Evolutionary conservation across 1,139 yeast genomes (phyloP), one percentile per base, ranked within the genome.

Genomic region (Hansenula sp.): DNA sequence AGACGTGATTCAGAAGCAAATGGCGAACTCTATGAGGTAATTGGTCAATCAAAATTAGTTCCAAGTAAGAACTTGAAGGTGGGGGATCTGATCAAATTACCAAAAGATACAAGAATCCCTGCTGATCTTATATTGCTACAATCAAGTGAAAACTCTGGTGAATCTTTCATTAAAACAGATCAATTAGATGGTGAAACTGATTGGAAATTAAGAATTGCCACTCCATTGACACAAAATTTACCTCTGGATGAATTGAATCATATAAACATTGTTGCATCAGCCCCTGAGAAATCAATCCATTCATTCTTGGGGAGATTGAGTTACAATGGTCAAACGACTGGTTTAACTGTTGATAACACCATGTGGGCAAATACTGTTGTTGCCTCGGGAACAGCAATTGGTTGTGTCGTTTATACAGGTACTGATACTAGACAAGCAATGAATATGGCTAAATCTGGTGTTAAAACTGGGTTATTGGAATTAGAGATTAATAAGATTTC

Each of bases 161-260:
- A 93, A 62, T 79, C 93, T 1, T 94, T 94, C 59, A 87, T 94
- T 52, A 86, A 95, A 57, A 94, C 99, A 0, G 99, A 94, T 68
- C 99, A 94, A 64, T 71, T 94, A 43, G 99, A 94, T 63, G 99
- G 99, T 57, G 99, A 94, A 63, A 94, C 99, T 10, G 99, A 94
- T 66, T 94, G 99, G 99, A 94, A 94, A 62, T 71, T 94, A 45
- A 72, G 96, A 54, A 70, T 87, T 29, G 94, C 97, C 0, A 75
- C 81, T 43, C 76, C 81, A 10, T 61, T 81, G 27, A 88, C 97
- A 0, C 98, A 93, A 64, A 57, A 62, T 16, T 57, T 80, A 40
- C 59, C 78, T 0, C 65, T 68, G 25, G 71, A 68, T 33, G 77
- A 75, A 39, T 53, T 75, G 21, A 63, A 71, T 24, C 67, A 68